Base-by-base conservation (phyloP, 345 rosid species). In the Salix viminalis region DNA sequence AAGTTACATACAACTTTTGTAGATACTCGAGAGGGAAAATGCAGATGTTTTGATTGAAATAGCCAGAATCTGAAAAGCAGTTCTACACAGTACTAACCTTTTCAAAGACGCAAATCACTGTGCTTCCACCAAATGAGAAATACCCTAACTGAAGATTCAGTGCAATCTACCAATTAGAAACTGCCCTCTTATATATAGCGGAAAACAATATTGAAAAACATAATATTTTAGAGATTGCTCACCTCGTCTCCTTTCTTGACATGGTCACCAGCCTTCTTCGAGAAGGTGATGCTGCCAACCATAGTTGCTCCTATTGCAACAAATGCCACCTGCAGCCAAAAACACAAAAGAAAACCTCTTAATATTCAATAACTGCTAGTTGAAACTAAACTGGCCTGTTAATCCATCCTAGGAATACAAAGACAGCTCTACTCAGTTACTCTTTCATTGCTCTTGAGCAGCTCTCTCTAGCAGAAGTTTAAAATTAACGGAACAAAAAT, bases 61-160 rank as follows among this genome's bases (percentile, higher is more conserved):
- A 58, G 14, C 28, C 64, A 10, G 64, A 0, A 23, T 58, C 26
- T 2, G 26, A 75, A 52, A 54, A 28, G 52, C 60, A 69, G 26
- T 36, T 7, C 42, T 23, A 67, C 36, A 23, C 24, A 19, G 71
- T 1, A 78, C 90, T 70, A 72, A 92, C 98, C 97, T 92, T 92
- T 81, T 92, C 91, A 66, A 92, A 94, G 58, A 94, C 85, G 39
- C 95, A 91, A 68, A 94, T 88, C 64, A 94, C 96, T 0, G 98
- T 94, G 88, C 98, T 94, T 77, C 98, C 98, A 61, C 98, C 98
- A 23, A 94, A 94, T 1, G 97, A 87, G 85, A 92, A 94, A 82
- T 92, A 92, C 77, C 98, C 97, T 54, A 88, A 83, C 98, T 94
- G 92, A 71, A 69, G 21, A 66, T 36, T 66, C 67, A 66, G 69